Evolutionary conservation across 192 early-diverging fungal genomes (phyloP).

Genomic region (Rhizophagus prolifer): DNA sequence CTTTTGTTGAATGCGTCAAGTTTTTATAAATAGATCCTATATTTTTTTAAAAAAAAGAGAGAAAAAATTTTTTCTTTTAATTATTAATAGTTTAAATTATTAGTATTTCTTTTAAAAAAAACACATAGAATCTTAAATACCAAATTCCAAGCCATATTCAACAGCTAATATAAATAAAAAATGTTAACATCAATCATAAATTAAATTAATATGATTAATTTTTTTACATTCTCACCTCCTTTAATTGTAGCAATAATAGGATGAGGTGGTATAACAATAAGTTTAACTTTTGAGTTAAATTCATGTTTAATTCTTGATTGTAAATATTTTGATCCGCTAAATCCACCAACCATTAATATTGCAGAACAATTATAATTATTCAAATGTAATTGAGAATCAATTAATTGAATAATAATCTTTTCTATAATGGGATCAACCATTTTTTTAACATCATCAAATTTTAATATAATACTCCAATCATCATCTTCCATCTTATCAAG

Average conservation of each 20-base stretch:
- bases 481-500: background rate
- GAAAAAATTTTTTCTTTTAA: no score
- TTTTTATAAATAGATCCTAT: no score
- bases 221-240: conserved; percentile 26
- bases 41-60: no score
- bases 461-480: background rate
- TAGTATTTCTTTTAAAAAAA: no score
- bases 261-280: conserved; percentile 53
- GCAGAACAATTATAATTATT: conserved; percentile 38
- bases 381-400: conserved; percentile 52
- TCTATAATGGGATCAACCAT: conserved; percentile 56
- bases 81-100: no score
- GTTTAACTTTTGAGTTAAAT: conserved; percentile 43
- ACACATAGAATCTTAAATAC: no score
- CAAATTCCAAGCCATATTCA: conserved; percentile 44
- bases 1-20: no score
- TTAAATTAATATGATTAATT: background rate
- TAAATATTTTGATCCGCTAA: conserved; percentile 55
- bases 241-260: conserved; percentile 52
- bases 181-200: background rate
- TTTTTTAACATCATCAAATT: background rate
- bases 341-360: conserved; percentile 57
- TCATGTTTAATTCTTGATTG: conserved; percentile 52
- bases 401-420: conserved; percentile 48
- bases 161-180: conserved; percentile 27